These are phyloP conservation scores for Coniella lustricola DNA, from an alignment of 2,329 filamentous ascomycete species.

Conservation along the genomic window DNA sequence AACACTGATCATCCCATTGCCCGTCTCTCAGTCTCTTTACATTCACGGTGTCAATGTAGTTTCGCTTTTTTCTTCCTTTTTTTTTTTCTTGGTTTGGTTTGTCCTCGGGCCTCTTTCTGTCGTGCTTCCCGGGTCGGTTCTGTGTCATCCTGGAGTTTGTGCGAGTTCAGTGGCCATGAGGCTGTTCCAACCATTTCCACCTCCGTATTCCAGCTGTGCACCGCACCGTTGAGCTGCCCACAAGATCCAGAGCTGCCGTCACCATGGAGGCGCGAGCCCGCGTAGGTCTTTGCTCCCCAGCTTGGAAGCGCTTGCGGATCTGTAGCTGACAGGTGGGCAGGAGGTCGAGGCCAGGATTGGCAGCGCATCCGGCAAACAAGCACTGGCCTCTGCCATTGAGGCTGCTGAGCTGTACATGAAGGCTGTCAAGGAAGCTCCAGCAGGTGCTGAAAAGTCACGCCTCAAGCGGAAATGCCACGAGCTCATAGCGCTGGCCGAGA, in stretches of 20 bases:
- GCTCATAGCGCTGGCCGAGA: constrained; percentile 65
- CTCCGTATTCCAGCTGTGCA: background rate
- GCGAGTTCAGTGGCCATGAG: too few species aligned
- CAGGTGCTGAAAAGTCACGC: constrained; percentile 55
- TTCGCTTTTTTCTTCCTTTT: too few species aligned
- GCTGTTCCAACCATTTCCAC: too few species aligned
- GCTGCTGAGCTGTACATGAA: constrained; percentile 79
- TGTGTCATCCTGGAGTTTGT: too few species aligned
- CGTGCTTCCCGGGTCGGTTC: too few species aligned
- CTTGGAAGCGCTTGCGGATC: background rate
- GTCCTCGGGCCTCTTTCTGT: too few species aligned
- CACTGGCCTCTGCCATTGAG: constrained; percentile 66
- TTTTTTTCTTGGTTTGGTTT: too few species aligned
- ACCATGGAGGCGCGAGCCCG: constrained; percentile 15
- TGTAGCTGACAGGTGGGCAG: constrained; percentile 27
- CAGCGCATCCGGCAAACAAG: constrained; percentile 49
- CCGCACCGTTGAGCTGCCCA: background rate
- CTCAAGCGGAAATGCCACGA: constrained; percentile 62
- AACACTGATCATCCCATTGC: too few species aligned
- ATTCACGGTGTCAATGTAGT: too few species aligned
- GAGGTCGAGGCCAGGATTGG: constrained; percentile 46
- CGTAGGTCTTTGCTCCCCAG: background rate
- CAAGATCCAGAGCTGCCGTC: background rate
- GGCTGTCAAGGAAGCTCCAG: constrained; percentile 56
- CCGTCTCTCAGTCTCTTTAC: too few species aligned